Evolutionary conservation across 768 basidiomycete genomes (phyloP).

Genomic region (Podaxis sp.): DNA sequence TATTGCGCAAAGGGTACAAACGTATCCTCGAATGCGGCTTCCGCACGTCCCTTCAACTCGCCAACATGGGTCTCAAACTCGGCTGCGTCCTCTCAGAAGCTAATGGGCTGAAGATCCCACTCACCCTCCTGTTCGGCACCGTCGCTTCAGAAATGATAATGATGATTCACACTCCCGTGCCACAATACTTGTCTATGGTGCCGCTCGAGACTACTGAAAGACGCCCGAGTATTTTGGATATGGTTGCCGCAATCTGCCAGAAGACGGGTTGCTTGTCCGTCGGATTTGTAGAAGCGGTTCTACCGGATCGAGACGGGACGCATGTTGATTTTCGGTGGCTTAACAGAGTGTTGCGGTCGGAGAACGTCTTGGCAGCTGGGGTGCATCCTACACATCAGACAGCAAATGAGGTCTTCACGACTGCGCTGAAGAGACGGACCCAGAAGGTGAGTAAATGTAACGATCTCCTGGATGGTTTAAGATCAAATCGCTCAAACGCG

Average conservation of each 20-base stretch:
- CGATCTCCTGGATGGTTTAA: neutral
- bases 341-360: neutral
- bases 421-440: neutral
- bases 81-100: neutral
- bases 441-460: neutral
- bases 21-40: conserved; percentile 3
- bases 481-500: neutral
- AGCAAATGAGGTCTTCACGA: neutral
- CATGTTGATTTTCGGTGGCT: conserved; percentile 11
- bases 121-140: conserved; percentile 12
- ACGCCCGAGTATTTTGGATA: neutral
- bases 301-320: neutral
- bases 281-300: neutral
- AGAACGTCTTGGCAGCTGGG: conserved; percentile 1
- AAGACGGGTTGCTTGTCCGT: conserved; percentile 2
- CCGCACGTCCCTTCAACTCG: neutral
- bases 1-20: conserved; percentile 4
- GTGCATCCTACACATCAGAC: conserved; percentile 9
- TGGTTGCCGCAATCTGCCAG: conserved; percentile 10
- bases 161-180: conserved; percentile 2
- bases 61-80: conserved; percentile 3
- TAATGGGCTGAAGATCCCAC: conserved; percentile 5
- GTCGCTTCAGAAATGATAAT: conserved; percentile 7
- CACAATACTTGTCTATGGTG: neutral
- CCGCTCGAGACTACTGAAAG: neutral